phyloP scores from a whole-genome alignment of 495 filamentous ascomycete species.

The Penicillium simplicissimum region DNA sequence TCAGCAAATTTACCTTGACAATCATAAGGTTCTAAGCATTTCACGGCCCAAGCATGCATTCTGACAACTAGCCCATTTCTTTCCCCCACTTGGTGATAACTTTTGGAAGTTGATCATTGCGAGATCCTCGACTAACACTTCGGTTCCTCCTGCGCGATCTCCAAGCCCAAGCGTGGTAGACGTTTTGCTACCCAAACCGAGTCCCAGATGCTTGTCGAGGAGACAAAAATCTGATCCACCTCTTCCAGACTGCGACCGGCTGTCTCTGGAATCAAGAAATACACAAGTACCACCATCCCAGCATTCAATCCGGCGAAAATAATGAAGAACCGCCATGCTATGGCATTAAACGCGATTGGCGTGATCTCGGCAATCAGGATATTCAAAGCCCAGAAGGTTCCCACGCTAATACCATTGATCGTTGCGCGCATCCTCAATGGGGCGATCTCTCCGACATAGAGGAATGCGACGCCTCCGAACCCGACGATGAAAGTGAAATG shows the following conservation, averaged over 20 bases:
- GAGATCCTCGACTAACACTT: not conserved
- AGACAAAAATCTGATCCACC: constrained; percentile 54
- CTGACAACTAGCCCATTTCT: not conserved
- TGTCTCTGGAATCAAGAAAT: constrained; percentile 55
- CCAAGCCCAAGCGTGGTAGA: constrained; percentile 5
- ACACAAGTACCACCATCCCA: constrained; percentile 29
- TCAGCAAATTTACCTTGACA: too few relatives aligned
- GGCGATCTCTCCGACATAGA: constrained; percentile 54
- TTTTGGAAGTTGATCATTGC: not conserved
- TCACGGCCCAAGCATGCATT: too few relatives aligned
- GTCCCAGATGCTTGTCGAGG: constrained; percentile 16
- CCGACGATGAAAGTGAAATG: constrained; percentile 52
- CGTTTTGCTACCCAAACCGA: constrained; percentile 15
- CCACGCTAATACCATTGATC: constrained; percentile 46
- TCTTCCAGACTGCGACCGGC: constrained; percentile 54
- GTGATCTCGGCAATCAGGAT: constrained; percentile 25
- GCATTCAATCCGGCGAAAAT: constrained; percentile 23
- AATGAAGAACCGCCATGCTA: constrained; percentile 24
- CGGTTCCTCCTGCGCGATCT: not conserved
- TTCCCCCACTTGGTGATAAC: not conserved
- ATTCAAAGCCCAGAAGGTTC: constrained; percentile 45
- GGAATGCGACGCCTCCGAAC: constrained; percentile 52
- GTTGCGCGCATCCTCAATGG: constrained; percentile 49
- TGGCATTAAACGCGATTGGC: constrained; percentile 17
- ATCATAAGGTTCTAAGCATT: too few relatives aligned